These are phyloP conservation scores for Fusarium zealandicum DNA, from an alignment of 2,329 filamentous ascomycete genomes.

Conservation along the genomic window DNA sequence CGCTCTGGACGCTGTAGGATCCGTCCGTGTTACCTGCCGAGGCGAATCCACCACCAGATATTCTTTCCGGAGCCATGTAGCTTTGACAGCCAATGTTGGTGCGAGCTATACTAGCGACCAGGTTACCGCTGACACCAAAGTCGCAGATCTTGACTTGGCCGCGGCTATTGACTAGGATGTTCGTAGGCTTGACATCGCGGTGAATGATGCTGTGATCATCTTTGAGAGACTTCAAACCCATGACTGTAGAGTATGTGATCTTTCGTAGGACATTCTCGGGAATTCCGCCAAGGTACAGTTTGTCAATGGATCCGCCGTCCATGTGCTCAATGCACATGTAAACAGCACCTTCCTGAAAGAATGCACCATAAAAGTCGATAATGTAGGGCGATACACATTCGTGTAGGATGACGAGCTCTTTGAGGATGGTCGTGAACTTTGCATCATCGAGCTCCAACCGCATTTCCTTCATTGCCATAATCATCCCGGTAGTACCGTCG, in stretches of 20 bases:
- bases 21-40: slow-evolving; percentile 74
- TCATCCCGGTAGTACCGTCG: slow-evolving; percentile 69
- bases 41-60: slow-evolving; percentile 83
- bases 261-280: slow-evolving; percentile 88
- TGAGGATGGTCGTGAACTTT: slow-evolving; percentile 96
- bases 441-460: slow-evolving; percentile 93
- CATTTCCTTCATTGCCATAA: slow-evolving; percentile 99
- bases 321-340: slow-evolving; percentile 99
- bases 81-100: slow-evolving; percentile 99
- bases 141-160: slow-evolving; percentile 98
- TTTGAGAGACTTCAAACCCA: slow-evolving; percentile 91
- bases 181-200: slow-evolving; percentile 98
- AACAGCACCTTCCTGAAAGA: slow-evolving; percentile 98
- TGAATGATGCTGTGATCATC: slow-evolving; percentile 99
- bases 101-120: slow-evolving; percentile 96
- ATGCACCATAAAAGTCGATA: slow-evolving; percentile 98
- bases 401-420: slow-evolving; percentile 95
- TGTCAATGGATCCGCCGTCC: slow-evolving; percentile 98
- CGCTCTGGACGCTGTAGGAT: slow-evolving; percentile 96
- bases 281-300: slow-evolving; percentile 88
- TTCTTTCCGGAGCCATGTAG: slow-evolving; percentile 98
- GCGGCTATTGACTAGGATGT: slow-evolving; percentile 87
- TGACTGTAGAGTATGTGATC: slow-evolving; percentile 87
- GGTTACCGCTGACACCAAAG: slow-evolving; percentile 94
- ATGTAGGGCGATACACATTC: slow-evolving; percentile 95